phyloP scores from a whole-genome alignment of 805 yeast genomes.

The Hanseniaspora clermontiae region DNA sequence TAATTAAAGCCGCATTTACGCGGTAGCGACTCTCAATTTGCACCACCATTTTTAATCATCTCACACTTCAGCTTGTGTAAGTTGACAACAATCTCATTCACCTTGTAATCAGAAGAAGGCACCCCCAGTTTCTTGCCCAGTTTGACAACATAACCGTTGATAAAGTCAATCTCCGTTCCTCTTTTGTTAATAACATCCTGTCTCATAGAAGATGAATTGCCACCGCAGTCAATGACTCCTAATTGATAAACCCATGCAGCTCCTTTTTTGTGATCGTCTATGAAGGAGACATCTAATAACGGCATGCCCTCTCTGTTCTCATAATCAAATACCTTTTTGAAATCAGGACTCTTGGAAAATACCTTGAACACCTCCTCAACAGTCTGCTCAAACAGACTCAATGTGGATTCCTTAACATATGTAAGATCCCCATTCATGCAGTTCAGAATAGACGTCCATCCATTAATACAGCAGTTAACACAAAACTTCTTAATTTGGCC shows the following conservation, averaged over 20 bases:
- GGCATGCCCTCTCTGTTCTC: conserved; percentile 22
- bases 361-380: conserved; percentile 28
- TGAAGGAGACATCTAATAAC: conserved; percentile 4
- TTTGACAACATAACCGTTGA: conserved; percentile 65
- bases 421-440: conserved; percentile 70
- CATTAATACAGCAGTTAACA: conserved; percentile 73
- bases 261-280: conserved; percentile 27
- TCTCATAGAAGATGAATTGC: conserved; percentile 43
- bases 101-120: conserved; percentile 21
- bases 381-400: conserved; percentile 24
- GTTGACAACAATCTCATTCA: conserved; percentile 19
- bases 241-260: conserved; percentile 28
- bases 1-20: neutral
- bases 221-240: conserved; percentile 37
- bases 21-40: neutral
- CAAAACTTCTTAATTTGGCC: conserved; percentile 66
- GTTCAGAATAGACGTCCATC: conserved; percentile 65
- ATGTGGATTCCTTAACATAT: conserved; percentile 28
- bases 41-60: neutral
- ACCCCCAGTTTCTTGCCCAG: conserved; percentile 38
- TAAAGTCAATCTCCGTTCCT: conserved; percentile 65
- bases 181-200: conserved; percentile 42
- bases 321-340: conserved; percentile 23
- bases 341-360: conserved; percentile 21
- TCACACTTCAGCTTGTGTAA: conserved; percentile 10